Base-by-base conservation (phyloP, 345 rosid species). In the Brassica rapa region DNA sequence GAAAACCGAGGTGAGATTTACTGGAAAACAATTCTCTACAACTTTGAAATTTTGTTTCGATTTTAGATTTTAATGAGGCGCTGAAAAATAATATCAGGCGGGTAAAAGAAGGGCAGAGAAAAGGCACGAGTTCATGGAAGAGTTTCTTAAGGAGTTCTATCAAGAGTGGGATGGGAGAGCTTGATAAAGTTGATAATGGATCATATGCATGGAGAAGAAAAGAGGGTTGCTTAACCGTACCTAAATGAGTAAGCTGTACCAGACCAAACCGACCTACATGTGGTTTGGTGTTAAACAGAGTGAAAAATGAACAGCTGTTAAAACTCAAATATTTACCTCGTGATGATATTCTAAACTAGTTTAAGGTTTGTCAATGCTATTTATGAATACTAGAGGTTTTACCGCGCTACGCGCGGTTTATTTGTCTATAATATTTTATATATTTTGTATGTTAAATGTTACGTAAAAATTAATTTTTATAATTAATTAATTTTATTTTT, bases 41-140 rank as follows among this genome's bases (percentile, higher is more conserved):
- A 65, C 1, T 0, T 51, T 3, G 0, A 1, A 68, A 60, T 8
- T 67, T 51, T 11, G 2, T 56, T 29, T 29, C 0, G 14, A 8
- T 29, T 3, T 56, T 49, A 24, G 43, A 61, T 61, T 49, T 79
- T 14, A 60, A 15, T 32, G 56, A 39, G 21, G 25, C 16, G 29
- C 3, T 80, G 66, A 53, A 68, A 64, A 66, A 4, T 1, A 14
- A 46, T 70, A 74, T 73, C 84, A 93, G 97, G 96, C 94, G 75
- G 92, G 98, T 70, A 73, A 68, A 75, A 82, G 81, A 46, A 89
- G 91, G 84, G 96, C 96, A 6, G 89, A 90, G 89, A 88, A 79
- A 80, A 82, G 94, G 81, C 97, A 91, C 73, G 79, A 85, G 69
- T 89, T 94, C 83, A 90, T 90, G 96, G 89, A 84, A 66, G 91